phyloP scores from a whole-genome alignment of 371 early-diverging fungal species.

The Rhizopus sp. region DNA sequence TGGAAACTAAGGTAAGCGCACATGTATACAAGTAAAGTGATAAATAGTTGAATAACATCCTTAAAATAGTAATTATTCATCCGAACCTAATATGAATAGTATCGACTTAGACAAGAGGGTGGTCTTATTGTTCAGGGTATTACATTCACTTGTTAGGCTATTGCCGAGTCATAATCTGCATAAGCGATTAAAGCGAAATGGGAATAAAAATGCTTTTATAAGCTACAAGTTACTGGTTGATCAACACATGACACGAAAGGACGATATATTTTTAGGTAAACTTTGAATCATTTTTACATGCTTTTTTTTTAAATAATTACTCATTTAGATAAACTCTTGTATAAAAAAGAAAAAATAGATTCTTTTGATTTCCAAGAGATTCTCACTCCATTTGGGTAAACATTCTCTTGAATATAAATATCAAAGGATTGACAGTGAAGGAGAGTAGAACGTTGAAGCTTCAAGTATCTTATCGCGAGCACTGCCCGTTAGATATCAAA shows the following conservation, averaged over 20 bases:
- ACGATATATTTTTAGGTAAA: constrained; percentile 67
- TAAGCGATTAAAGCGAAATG: constrained; percentile 42
- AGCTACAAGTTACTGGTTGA: constrained; percentile 66
- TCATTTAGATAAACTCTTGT: constrained; percentile 21
- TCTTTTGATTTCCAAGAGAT: constrained; percentile 69
- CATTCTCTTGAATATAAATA: neutral
- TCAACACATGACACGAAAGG: constrained; percentile 19
- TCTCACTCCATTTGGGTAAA: constrained; percentile 69
- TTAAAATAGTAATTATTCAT: constrained; percentile 13
- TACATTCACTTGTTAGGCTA: constrained; percentile 75
- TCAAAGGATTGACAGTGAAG: constrained; percentile 12
- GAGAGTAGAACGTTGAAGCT: constrained; percentile 66
- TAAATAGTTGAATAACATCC: constrained; percentile 1
- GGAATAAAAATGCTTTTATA: constrained; percentile 47
- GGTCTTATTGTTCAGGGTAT: constrained; percentile 81
- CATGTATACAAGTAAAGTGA: too few species aligned
- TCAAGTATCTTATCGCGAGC: constrained; percentile 73
- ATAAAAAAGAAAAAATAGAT: constrained; percentile 52
- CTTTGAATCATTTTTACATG: neutral
- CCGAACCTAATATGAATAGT: constrained; percentile 62
- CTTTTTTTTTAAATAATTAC: neutral
- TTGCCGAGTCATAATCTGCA: constrained; percentile 71
- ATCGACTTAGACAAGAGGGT: constrained; percentile 84
- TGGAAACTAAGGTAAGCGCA: constrained; percentile 76
- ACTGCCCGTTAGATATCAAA: constrained; percentile 71